Evolutionary conservation across 495 filamentous ascomycete genomes (phyloP), one percentile per base, ranked within the genome.

Genomic region (Parmelia sp.): DNA sequence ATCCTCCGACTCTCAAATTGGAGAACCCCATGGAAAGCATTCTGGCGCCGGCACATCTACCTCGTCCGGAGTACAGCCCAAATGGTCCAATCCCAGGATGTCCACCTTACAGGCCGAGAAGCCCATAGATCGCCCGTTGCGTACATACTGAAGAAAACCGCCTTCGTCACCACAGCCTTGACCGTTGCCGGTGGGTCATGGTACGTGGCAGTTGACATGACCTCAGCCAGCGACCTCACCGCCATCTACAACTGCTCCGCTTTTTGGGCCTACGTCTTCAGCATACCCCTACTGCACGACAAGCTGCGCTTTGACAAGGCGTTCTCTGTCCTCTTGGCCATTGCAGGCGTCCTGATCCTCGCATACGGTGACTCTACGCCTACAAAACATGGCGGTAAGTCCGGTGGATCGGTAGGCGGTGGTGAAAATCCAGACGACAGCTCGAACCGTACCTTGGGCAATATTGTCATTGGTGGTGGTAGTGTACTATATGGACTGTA

Each of bases 171-270:
- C 1, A 86, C 79, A n/a, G 85, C 91, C 6, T 82, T 98, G 55
- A 98, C 94, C 6, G 76, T 97, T 56, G 94, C 92, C 0, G 94
- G 93, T 1, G 84, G 88, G n/a, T 92, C 87, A 57, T 98, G 94
- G 94, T 98, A 97, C 67, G 78, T 96, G 19, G 94, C 94, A 6
- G 93, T 98, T 45, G 88, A 89, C 73, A 78, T 96, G 82, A 98
- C 94, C 0, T 94, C 89, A 17, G 86, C 94, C 31, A 88, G 86
- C 68, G 94, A 98, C 71, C 78, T 98, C 61, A 98, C 94, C 0
- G 94, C 94, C 31, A 98, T 98, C 71, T 98, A 97, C 82, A 98
- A 98, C 74, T 98, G 94, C 80, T 96, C 90, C 58, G 92, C 94
- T 57, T 98, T 98, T 76, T 98, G 97, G 74, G 94, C 94, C 37